These are phyloP conservation scores for Chaetomiaceae sp. DNA, from an alignment of 2,329 filamentous ascomycete species.

Conservation along the genomic window DNA sequence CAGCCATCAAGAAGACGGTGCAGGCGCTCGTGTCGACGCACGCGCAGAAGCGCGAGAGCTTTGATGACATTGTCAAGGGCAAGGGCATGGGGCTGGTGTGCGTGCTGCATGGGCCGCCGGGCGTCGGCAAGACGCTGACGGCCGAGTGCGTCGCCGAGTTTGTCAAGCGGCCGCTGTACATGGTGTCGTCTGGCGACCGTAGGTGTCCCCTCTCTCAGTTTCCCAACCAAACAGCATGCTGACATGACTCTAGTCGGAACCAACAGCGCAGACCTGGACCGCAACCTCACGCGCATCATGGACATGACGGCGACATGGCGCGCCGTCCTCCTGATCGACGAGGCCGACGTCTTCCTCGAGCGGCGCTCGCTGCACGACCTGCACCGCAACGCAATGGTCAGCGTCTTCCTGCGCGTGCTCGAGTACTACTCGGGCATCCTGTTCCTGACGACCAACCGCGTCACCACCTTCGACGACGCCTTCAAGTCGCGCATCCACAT, in stretches of 20 bases:
- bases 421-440: constrained; percentile 36
- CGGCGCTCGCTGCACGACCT: constrained; percentile 32
- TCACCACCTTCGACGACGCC: constrained; percentile 34
- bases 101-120: constrained; percentile 34
- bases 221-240: not conserved
- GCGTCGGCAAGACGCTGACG: constrained; percentile 36
- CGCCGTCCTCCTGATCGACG: constrained; percentile 36
- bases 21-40: constrained; percentile 28
- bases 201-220: not conserved
- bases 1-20: constrained; percentile 28
- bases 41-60: constrained; percentile 19
- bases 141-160: constrained; percentile 37
- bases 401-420: constrained; percentile 35
- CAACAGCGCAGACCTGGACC: constrained; percentile 21
- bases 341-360: constrained; percentile 38
- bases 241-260: constrained; percentile 27
- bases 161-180: constrained; percentile 33
- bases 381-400: constrained; percentile 35
- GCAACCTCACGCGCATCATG: constrained; percentile 21
- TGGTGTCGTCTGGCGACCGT: constrained; percentile 36
- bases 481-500: constrained; percentile 36
- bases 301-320: constrained; percentile 26
- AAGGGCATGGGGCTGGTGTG: constrained; percentile 36
- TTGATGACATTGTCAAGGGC: constrained; percentile 33
- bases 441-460: constrained; percentile 35